Conservation (phyloP, 2,329 filamentous ascomycete genomes). For the Dactylellina parvicollis region DNA sequence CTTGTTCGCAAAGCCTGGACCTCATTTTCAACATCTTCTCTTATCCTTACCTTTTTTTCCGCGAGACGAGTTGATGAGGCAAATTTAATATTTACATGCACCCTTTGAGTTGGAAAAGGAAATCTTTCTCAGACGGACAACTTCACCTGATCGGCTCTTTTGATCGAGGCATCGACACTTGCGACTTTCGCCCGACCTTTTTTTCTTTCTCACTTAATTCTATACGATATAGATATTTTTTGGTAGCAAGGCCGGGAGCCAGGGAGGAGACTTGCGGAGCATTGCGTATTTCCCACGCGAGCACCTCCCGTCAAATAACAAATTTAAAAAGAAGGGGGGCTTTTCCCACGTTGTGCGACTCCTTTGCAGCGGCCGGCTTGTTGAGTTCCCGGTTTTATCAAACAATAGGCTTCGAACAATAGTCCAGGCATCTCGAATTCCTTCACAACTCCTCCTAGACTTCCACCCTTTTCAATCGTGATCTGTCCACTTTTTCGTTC, state of each 20-base stretch:
- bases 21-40: not conserved
- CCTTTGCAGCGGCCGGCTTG: conserved; percentile 1
- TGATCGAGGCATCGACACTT: too few species aligned
- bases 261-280: not conserved
- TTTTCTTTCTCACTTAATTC: too few species aligned
- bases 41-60: conserved; percentile 4
- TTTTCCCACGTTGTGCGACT: conserved; percentile 17
- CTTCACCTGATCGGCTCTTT: too few species aligned
- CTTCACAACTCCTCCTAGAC: not conserved
- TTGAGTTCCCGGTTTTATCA: conserved; percentile 4
- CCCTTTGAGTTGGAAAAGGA: too few species aligned
- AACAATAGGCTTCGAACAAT: not conserved
- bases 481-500: not conserved
- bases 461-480: not conserved
- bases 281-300: conserved; percentile 38
- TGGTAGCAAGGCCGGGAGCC: too few species aligned
- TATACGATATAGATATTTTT: too few species aligned
- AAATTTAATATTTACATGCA: not conserved
- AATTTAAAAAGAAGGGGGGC: not conserved
- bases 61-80: not conserved
- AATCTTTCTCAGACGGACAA: too few species aligned
- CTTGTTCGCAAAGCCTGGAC: not conserved
- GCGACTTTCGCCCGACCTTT: too few species aligned
- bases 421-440: not conserved
- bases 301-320: conserved; percentile 5